Percentiles rank a stretch among this genome's conserved stretches.
Conservation (phyloP, 2,329 filamentous ascomycete species). For the Verticillium longisporum region DNA sequence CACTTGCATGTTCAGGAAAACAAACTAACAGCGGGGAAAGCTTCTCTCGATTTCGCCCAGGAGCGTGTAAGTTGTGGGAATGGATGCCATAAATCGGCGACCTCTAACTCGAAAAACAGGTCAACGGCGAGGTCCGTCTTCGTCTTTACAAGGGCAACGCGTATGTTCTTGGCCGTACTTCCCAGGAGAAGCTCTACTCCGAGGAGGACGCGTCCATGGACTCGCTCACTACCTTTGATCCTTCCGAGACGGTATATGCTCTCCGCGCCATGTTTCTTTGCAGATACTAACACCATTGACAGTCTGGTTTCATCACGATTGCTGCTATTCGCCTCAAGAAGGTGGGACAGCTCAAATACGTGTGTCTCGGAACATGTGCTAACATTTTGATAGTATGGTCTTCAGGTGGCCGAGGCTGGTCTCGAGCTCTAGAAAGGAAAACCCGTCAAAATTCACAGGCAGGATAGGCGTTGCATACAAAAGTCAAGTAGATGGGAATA, state of each 20-base stretch:
- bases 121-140: slow-evolving; percentile 17
- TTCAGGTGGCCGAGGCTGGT: slow-evolving; percentile 29
- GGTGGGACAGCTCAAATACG: background rate
- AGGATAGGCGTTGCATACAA: no score
- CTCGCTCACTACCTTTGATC: slow-evolving; percentile 34
- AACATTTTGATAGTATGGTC: slow-evolving; percentile 29
- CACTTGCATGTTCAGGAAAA: no score
- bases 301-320: slow-evolving; percentile 55
- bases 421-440: slow-evolving; percentile 2
- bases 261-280: slow-evolving; percentile 27
- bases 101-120: background rate
- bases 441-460: no score
- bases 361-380: background rate
- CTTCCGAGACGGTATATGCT: slow-evolving; percentile 33
- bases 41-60: slow-evolving; percentile 8
- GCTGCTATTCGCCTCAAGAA: slow-evolving; percentile 60
- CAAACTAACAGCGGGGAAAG: slow-evolving; percentile 1
- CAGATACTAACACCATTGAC: background rate
- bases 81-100: no score
- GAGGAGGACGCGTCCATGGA: slow-evolving; percentile 45
- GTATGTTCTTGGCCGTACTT: slow-evolving; percentile 38
- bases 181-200: slow-evolving; percentile 43
- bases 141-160: slow-evolving; percentile 33
- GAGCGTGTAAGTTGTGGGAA: background rate
- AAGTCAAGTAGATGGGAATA: background rate